Evolutionary conservation across 2,329 filamentous ascomycete species (phyloP).

Genomic region (Plenodomus biglobosus): DNA sequence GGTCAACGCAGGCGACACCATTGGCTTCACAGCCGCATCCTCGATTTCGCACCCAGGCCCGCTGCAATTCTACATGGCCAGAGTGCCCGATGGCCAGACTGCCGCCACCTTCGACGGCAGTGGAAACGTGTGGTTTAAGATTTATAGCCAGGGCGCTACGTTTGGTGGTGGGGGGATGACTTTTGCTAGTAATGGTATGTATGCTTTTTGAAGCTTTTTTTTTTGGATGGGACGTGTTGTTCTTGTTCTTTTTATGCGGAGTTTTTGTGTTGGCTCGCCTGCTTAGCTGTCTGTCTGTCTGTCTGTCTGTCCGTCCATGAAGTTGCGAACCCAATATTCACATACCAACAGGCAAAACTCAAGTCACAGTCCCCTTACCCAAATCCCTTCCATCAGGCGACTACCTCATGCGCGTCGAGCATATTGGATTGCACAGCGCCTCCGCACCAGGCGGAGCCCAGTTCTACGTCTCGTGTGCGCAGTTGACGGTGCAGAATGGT

Average conservation of each 20-base stretch:
- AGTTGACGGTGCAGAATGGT: conserved; percentile 47
- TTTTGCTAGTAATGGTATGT: conserved; percentile 28
- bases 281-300: too few relatives aligned
- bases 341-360: conserved; percentile 8
- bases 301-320: too few relatives aligned
- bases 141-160: conserved; percentile 29
- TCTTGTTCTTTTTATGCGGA: background rate
- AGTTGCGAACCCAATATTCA: too few relatives aligned
- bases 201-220: background rate
- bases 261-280: too few relatives aligned
- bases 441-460: conserved; percentile 35
- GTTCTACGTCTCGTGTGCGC: conserved; percentile 51
- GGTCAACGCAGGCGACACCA: conserved; percentile 35
- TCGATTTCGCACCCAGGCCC: conserved; percentile 41
- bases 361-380: conserved; percentile 44
- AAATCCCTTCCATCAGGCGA: conserved; percentile 46
- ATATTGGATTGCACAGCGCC: conserved; percentile 50
- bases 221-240: background rate
- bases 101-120: conserved; percentile 35
- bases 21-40: conserved; percentile 36
- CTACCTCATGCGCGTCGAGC: conserved; percentile 52
- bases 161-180: conserved; percentile 24
- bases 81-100: conserved; percentile 35
- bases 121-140: conserved; percentile 44
- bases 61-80: conserved; percentile 44